Base-by-base conservation (phyloP, 164 flowering plant species). In the Euptelea pleiosperma region DNA sequence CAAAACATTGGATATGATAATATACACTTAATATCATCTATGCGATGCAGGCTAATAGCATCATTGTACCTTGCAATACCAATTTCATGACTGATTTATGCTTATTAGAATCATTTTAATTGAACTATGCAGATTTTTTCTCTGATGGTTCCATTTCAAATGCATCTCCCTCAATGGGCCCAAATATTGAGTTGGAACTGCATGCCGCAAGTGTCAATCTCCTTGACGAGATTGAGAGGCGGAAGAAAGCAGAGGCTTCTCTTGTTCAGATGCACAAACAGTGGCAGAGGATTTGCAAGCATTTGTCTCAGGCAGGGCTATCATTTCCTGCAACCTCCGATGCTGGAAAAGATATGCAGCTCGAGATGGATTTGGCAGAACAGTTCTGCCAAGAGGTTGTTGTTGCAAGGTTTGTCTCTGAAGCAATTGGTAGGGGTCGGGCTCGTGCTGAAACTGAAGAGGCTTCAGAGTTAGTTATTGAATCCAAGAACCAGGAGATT, bases 401-500 rank as follows among this genome's bases (percentile, higher is more conserved):
- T 42, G 52, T 75, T 35, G 31, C 77, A 29, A 62, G 73, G 43
- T 63, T 56, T 62, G 79, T 78, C 48, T 60, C 82, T 26, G 75
- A 67, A 57, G 71, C 79, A 55, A 46, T 78, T 48, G 79, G 75
- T 11, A 67, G 62, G 25, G 77, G 63, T 57, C 10, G 19, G 51
- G 73, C 75, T 52, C 68, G 67, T 41, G 75, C 75, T 36, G 79
- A 76, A 60, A 58, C 69, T 50, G 77, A 74, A 58, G 45, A 45
- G 18, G 71, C 63, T 51, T 67, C 70, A 40, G 69, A 70, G 41
- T 33, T 62, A 18, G 49, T 62, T 28, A 59, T 76, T 31, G 68
- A 72, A 45, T 41, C 67, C 16, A 79, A 79, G 71, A 68, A 71
- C 61, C 60, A 58, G 53, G 83, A 79, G 53, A 76, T 76, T 24